Conservation (phyloP, 169 alveolate species). For the Condylostoma magnum region DNA sequence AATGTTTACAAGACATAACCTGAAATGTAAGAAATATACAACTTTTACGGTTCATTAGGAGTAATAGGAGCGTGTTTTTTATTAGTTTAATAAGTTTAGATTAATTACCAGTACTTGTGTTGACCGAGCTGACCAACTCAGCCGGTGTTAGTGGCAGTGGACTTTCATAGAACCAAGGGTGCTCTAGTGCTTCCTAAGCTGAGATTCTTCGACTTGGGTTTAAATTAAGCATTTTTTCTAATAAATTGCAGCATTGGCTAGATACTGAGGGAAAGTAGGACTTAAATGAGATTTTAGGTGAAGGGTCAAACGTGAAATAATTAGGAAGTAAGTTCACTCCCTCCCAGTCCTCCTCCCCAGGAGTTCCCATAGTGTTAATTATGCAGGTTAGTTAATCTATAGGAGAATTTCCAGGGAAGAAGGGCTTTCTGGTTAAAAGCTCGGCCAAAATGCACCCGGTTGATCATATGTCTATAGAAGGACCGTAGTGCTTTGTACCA, state of each 20-base stretch:
- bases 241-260: background rate
- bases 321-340: constrained; percentile 20
- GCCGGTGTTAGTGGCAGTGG: background rate
- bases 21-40: too few species aligned
- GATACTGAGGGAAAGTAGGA: constrained; percentile 10
- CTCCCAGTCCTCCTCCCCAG: constrained; percentile 51
- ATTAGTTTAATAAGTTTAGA: too few species aligned
- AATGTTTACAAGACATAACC: too few species aligned
- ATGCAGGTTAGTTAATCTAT: constrained; percentile 85
- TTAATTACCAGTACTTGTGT: too few species aligned
- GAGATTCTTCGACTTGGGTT: constrained; percentile 63
- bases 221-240: constrained; percentile 42
- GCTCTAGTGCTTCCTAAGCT: constrained; percentile 62
- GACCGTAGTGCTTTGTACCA: constrained; percentile 92
- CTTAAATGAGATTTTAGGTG: constrained; percentile 1
- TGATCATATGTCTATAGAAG: constrained; percentile 97
- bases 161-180: constrained; percentile 53
- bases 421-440: constrained; percentile 80
- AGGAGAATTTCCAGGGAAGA: constrained; percentile 87
- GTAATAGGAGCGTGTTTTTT: too few species aligned
- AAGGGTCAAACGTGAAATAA: background rate
- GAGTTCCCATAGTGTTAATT: constrained; percentile 91
- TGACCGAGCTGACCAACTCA: too few species aligned
- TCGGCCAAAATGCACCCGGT: constrained; percentile 95
- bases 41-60: too few species aligned